A percentile compares a stretch with the other conserved stretches of the same genome.
Evolutionary conservation across 768 basidiomycete genomes (phyloP).

Genomic region (Collybiopsis luxurians): DNA sequence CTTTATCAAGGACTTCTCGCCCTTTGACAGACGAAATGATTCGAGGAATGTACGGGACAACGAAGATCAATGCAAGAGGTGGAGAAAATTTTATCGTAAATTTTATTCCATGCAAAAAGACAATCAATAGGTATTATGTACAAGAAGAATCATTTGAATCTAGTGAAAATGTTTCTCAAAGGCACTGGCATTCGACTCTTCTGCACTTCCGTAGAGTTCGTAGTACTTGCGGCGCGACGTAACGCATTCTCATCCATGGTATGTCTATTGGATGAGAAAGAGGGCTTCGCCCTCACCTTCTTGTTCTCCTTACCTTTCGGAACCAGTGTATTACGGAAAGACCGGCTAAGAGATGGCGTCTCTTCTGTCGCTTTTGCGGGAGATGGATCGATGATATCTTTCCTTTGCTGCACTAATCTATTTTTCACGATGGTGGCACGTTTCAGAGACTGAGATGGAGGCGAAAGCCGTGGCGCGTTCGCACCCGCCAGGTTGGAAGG

Average conservation of each 20-base stretch:
- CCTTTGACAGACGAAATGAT: neutral
- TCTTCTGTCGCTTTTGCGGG: neutral
- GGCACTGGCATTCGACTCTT: constrained; percentile 46
- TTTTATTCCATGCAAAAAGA: no score
- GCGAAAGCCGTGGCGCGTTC: neutral
- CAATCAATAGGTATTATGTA: no score
- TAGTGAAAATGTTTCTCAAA: constrained; percentile 43
- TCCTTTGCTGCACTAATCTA: neutral
- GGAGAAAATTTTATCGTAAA: no score
- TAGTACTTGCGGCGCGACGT: constrained; percentile 23
- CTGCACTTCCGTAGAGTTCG: constrained; percentile 15
- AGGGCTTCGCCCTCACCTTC: neutral
- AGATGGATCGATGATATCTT: neutral
- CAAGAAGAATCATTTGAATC: constrained; percentile 34
- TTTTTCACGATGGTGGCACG: neutral
- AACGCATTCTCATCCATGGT: constrained; percentile 32
- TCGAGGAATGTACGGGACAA: neutral
- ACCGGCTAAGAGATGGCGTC: neutral
- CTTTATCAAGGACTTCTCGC: neutral
- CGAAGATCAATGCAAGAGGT: neutral
- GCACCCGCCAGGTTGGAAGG: neutral
- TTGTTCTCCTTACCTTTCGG: constrained; percentile 8
- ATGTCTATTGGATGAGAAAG: constrained; percentile 17
- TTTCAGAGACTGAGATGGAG: neutral
- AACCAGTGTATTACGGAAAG: constrained; percentile 4